These are phyloP conservation scores for Phaeophleospora eucalypticola DNA, from an alignment of 2,329 filamentous ascomycete genomes.

Conservation along the genomic window DNA sequence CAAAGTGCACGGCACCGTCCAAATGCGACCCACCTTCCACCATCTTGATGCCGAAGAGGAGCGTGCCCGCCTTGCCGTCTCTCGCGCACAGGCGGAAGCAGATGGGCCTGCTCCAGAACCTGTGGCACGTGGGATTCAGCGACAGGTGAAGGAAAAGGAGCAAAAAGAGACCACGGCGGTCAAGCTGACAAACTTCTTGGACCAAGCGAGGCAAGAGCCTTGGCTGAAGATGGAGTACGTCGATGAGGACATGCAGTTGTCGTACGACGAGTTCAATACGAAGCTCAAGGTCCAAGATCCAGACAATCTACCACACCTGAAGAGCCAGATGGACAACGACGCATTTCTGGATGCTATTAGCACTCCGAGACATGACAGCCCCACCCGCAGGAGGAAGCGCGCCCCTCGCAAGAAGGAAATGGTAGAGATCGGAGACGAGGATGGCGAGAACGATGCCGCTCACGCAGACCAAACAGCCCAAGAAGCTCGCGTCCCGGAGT, in stretches of 20 bases:
- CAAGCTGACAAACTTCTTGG: constrained; percentile 61
- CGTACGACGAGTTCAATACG: constrained; percentile 72
- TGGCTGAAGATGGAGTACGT: constrained; percentile 79
- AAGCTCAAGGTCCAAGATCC: constrained; percentile 59
- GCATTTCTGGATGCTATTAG: constrained; percentile 62
- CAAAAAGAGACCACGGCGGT: constrained; percentile 65
- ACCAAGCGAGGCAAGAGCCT: constrained; percentile 71
- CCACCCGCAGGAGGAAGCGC: constrained; percentile 38
- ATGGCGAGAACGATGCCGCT: constrained; percentile 8
- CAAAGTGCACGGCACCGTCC: constrained; percentile 74
- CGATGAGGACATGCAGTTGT: constrained; percentile 71
- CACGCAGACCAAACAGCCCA: too few species aligned
- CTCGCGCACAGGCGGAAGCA: constrained; percentile 43
- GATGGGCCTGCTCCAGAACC: constrained; percentile 34
- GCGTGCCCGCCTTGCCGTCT: constrained; percentile 53
- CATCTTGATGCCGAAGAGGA: constrained; percentile 84
- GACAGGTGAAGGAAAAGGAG: constrained; percentile 43
- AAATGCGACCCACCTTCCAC: constrained; percentile 87
- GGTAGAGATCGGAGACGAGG: constrained; percentile 25
- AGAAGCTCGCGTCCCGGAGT: too few species aligned
- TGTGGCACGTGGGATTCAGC: constrained; percentile 21
- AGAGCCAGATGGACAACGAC: constrained; percentile 53
- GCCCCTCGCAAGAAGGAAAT: constrained; percentile 25
- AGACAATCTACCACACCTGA: constrained; percentile 45
- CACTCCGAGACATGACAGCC: constrained; percentile 42